A percentile compares a stretch with the other conserved stretches of the same genome.
Evolutionary conservation across 805 yeast species (phyloP).

Genomic region (Scheffersomyces coipomensis): DNA sequence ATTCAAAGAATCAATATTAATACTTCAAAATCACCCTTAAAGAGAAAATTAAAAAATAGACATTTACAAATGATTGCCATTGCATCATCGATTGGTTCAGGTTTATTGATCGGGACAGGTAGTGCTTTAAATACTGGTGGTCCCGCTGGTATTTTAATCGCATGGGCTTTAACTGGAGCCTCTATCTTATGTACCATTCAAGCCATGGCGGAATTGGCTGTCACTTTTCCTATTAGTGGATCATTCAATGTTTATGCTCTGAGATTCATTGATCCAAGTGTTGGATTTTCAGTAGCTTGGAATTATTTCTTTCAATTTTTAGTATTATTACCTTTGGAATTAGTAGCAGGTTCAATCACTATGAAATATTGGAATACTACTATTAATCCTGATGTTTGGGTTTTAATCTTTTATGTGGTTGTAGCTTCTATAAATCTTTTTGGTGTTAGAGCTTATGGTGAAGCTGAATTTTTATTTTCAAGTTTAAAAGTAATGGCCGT

Average conservation of each 20-base stretch:
- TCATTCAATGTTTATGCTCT: conserved; percentile 55
- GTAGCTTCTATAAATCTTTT: conserved; percentile 34
- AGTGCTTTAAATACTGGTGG: conserved; percentile 36
- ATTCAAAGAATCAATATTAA: conserved; percentile 39
- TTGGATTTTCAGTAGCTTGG: conserved; percentile 75
- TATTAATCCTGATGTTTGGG: conserved; percentile 37
- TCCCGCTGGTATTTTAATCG: conserved; percentile 38
- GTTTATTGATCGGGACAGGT: conserved; percentile 42
- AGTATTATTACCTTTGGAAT: conserved; percentile 63
- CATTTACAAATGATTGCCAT: conserved; percentile 45
- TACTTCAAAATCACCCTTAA: conserved; percentile 37
- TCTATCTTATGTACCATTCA: conserved; percentile 39
- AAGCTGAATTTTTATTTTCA: conserved; percentile 65
- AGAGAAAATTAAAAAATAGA: conserved; percentile 31
- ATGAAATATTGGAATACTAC: conserved; percentile 32
- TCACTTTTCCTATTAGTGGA: conserved; percentile 42
- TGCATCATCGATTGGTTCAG: conserved; percentile 44
- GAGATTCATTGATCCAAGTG: conserved; percentile 63
- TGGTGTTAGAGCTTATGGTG: conserved; percentile 46
- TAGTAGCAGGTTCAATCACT: conserved; percentile 39
- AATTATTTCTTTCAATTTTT: conserved; percentile 59
- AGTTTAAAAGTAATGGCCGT: conserved; percentile 57
- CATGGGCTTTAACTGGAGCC: conserved; percentile 36
- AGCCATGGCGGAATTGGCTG: conserved; percentile 47
- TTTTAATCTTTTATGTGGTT: conserved; percentile 30